phyloP scores from a whole-genome alignment of 331 rosid genomes.

The Telfairia occidentalis region DNA sequence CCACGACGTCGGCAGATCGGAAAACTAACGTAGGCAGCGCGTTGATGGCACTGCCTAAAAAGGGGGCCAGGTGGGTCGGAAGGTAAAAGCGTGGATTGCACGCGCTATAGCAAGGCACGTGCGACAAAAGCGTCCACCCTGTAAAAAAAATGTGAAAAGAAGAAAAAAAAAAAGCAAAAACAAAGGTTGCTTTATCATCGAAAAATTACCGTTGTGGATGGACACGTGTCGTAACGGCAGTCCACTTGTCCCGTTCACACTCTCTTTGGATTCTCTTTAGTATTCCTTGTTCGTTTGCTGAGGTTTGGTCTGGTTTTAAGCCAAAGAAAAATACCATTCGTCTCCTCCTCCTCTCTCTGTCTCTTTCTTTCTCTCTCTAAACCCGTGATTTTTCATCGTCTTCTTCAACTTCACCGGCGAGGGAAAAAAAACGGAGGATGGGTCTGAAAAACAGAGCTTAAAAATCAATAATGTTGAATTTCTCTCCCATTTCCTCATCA shows the following conservation, averaged over 20 bases:
- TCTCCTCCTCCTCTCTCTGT: neutral
- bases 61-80: neutral
- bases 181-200: conserved; percentile 13
- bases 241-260: conserved; percentile 43
- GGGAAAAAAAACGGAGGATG: neutral
- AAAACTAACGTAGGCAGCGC: neutral
- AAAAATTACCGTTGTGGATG: conserved; percentile 35
- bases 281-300: conserved; percentile 26
- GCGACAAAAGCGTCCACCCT: conserved; percentile 9
- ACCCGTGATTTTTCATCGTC: neutral
- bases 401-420: conserved; percentile 2
- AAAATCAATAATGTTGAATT: conserved; percentile 29
- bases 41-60: neutral
- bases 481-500: neutral
- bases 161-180: neutral
- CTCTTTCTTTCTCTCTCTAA: neutral
- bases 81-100: neutral
- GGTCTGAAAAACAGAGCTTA: neutral
- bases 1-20: neutral
- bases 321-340: conserved; percentile 26
- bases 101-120: conserved; percentile 7
- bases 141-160: neutral
- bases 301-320: conserved; percentile 12
- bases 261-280: conserved; percentile 40
- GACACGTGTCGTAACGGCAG: conserved; percentile 33